These are phyloP conservation scores for Marchantia polymorpha DNA, from an alignment of 225 moss, liverwort and hornwort species.

Conservation along the genomic window DNA sequence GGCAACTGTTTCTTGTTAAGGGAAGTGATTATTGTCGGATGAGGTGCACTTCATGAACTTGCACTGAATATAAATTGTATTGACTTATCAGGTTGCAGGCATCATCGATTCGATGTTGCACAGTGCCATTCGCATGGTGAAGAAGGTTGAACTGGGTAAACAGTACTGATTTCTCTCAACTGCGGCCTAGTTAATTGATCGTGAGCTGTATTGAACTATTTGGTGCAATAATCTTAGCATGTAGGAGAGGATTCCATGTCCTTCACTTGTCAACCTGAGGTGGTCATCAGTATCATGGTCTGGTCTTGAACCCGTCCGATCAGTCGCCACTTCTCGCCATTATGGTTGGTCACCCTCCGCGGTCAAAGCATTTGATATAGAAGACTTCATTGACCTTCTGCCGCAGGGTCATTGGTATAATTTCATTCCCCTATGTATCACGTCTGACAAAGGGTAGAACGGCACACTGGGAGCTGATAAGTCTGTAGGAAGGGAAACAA, in stretches of 20 bases:
- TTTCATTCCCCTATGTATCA: neutral
- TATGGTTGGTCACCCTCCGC: neutral
- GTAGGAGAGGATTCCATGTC: neutral
- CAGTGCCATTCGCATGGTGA: conserved; percentile 67
- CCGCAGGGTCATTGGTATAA: neutral
- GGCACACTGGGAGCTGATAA: neutral
- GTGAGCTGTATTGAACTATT: neutral
- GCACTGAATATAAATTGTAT: neutral
- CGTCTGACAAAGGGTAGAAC: neutral
- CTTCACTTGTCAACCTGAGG: neutral
- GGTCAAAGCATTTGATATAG: neutral
- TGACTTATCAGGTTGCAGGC: conserved; percentile 57
- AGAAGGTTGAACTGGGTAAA: conserved; percentile 80
- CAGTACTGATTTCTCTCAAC: conserved; percentile 49
- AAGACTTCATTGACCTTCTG: no score
- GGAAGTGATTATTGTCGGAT: neutral
- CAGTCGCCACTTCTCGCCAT: neutral
- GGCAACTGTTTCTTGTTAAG: neutral
- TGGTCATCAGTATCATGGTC: neutral
- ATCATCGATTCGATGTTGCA: conserved; percentile 76
- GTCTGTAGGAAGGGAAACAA: neutral
- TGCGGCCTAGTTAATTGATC: neutral
- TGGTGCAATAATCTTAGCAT: neutral
- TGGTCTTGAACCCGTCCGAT: neutral
- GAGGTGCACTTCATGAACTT: neutral